These are phyloP conservation scores for Annona cherimola DNA, from an alignment of 164 flowering plant genomes.

Conservation along the genomic window DNA sequence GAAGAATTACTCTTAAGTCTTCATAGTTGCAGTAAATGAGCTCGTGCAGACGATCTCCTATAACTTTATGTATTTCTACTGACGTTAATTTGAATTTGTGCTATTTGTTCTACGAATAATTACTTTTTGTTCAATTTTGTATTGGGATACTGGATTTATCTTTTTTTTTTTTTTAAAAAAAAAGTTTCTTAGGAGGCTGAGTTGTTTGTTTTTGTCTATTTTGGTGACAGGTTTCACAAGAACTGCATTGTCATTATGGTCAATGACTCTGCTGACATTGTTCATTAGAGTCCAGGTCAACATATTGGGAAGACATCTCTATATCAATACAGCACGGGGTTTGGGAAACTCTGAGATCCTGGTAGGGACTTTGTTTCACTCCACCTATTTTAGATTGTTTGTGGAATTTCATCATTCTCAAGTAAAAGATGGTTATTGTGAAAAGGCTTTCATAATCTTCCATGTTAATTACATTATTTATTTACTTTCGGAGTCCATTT, in stretches of 20 bases:
- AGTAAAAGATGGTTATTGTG: background rate
- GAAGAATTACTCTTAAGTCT: too few species aligned
- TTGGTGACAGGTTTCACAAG: slow-evolving; percentile 69
- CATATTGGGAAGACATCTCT: slow-evolving; percentile 88
- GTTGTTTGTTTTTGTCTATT: slow-evolving; percentile 10
- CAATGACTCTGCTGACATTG: slow-evolving; percentile 67
- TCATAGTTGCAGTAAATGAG: too few species aligned
- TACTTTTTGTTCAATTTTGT: too few species aligned
- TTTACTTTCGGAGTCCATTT: background rate
- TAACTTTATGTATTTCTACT: too few species aligned
- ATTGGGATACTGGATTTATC: background rate
- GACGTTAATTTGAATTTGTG: too few species aligned
- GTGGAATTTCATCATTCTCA: background rate
- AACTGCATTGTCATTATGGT: slow-evolving; percentile 70
- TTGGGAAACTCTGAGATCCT: slow-evolving; percentile 45
- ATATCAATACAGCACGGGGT: slow-evolving; percentile 75
- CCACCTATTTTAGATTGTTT: background rate
- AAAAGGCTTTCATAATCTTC: background rate
- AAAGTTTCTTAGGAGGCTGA: slow-evolving; percentile 4
- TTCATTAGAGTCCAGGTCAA: slow-evolving; percentile 83
- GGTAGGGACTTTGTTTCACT: slow-evolving; percentile 35
- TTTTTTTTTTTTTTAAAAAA: slow-evolving; percentile 1
- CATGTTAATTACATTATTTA: background rate
- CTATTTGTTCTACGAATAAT: too few species aligned
- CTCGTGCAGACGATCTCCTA: too few species aligned